Evolutionary conservation across 2,329 filamentous ascomycete species (phyloP).

Genomic region (Ophiostoma novo-ulmi): DNA sequence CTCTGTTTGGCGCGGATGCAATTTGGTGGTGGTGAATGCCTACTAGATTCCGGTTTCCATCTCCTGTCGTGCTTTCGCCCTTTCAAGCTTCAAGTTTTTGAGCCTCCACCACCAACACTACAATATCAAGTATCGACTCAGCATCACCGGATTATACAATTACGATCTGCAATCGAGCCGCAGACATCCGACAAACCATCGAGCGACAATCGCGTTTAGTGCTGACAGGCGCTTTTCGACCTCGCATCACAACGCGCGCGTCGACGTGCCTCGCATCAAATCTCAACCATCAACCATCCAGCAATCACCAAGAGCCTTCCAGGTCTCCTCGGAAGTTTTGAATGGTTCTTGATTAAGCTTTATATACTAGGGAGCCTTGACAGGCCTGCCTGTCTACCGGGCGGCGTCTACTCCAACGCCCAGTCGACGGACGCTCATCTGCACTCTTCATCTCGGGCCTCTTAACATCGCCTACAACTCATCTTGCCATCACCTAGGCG

Average conservation of each 20-base stretch:
- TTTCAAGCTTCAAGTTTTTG: neutral
- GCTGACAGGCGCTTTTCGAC: neutral
- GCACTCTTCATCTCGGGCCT: no score
- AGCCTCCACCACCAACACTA: neutral
- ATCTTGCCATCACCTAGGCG: neutral
- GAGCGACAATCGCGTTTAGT: neutral
- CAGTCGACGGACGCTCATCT: no score
- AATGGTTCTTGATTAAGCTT: conserved; percentile 23
- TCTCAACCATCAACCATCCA: neutral
- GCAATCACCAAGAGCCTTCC: neutral
- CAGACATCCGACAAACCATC: neutral
- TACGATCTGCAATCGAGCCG: neutral
- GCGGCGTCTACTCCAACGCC: neutral
- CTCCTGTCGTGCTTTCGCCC: neutral
- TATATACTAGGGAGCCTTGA: conserved; percentile 38
- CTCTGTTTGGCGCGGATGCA: neutral
- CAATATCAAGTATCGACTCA: neutral
- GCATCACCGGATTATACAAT: neutral
- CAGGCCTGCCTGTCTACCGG: conserved; percentile 44
- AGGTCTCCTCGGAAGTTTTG: conserved; percentile 17
- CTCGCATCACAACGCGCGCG: neutral
- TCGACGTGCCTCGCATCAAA: neutral
- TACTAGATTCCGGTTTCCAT: neutral
- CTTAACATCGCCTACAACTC: neutral
- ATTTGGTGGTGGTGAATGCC: neutral